phyloP scores from a whole-genome alignment of 2,329 filamentous ascomycete genomes.

The Malbranchea zuffiana region DNA sequence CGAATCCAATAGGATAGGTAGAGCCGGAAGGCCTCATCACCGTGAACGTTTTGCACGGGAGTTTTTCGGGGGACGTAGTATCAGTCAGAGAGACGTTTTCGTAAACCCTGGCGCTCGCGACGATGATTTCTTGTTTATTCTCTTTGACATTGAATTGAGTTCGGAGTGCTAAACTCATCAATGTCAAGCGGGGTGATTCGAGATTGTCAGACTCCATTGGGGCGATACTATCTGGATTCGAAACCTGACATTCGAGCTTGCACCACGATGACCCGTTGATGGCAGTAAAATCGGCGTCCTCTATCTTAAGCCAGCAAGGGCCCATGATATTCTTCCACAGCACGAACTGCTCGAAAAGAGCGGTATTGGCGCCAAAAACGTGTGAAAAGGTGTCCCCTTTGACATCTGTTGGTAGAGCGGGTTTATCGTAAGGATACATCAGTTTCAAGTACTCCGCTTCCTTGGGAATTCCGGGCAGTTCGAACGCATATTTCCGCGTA shows the following conservation, averaged over 20 bases:
- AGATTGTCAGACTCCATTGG: slow-evolving; percentile 67
- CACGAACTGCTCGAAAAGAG: slow-evolving; percentile 95
- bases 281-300: slow-evolving; percentile 69
- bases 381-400: slow-evolving; percentile 85
- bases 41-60: slow-evolving; percentile 85
- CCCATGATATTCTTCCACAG: slow-evolving; percentile 99
- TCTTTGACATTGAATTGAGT: slow-evolving; percentile 81
- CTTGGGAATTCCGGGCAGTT: slow-evolving; percentile 73
- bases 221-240: slow-evolving; percentile 64
- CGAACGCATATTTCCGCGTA: slow-evolving; percentile 89
- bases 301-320: slow-evolving; percentile 90
- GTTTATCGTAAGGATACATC: slow-evolving; percentile 87
- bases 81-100: slow-evolving; percentile 80
- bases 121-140: slow-evolving; percentile 92
- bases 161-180: slow-evolving; percentile 90
- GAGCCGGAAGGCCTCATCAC: slow-evolving; percentile 70
- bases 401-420: slow-evolving; percentile 56
- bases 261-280: slow-evolving; percentile 93
- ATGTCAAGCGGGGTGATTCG: slow-evolving; percentile 73
- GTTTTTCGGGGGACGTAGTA: slow-evolving; percentile 75
- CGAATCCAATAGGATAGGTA: slow-evolving; percentile 77
- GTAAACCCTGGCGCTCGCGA: slow-evolving; percentile 85
- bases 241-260: slow-evolving; percentile 79
- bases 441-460: slow-evolving; percentile 89
- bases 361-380: slow-evolving; percentile 86